Percentiles rank a stretch among this genome's conserved stretches.
These are phyloP conservation scores for Alternaria sp. DNA, from an alignment of 2,329 filamentous ascomycete genomes.

Conservation along the genomic window DNA sequence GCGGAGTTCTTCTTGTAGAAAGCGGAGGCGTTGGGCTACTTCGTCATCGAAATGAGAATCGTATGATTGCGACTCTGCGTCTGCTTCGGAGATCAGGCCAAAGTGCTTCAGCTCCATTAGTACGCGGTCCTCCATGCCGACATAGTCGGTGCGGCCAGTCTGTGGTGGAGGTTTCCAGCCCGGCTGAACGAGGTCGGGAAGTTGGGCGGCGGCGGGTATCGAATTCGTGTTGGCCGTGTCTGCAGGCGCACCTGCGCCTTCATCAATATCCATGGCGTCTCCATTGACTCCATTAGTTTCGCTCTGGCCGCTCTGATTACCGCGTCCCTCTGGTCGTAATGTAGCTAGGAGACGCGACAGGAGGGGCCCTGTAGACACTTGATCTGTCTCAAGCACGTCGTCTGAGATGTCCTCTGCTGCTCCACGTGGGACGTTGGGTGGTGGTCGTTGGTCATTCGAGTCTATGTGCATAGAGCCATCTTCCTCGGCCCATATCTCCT, in stretches of 20 bases:
- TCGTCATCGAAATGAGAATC: slow-evolving; percentile 93
- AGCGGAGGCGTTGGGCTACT: slow-evolving; percentile 86
- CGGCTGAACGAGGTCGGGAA: slow-evolving; percentile 79
- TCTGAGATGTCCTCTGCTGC: slow-evolving; percentile 88
- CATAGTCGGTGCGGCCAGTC: slow-evolving; percentile 78
- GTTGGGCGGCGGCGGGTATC: slow-evolving; percentile 76
- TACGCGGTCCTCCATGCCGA: slow-evolving; percentile 86
- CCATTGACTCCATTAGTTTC: slow-evolving; percentile 64
- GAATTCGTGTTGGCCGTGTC: slow-evolving; percentile 49
- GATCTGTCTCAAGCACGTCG: slow-evolving; percentile 85
- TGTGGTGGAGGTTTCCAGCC: slow-evolving; percentile 81
- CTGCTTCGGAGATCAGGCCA: slow-evolving; percentile 81
- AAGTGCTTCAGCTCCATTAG: slow-evolving; percentile 92
- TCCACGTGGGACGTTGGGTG: slow-evolving; percentile 84
- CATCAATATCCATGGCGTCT: slow-evolving; percentile 57
- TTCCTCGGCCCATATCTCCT: slow-evolving; percentile 92
- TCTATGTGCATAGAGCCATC: slow-evolving; percentile 83
- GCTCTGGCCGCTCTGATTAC: slow-evolving; percentile 64
- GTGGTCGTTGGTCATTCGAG: slow-evolving; percentile 71
- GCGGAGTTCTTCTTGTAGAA: slow-evolving; percentile 82
- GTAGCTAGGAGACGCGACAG: slow-evolving; percentile 81
- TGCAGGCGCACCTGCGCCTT: slow-evolving; percentile 47
- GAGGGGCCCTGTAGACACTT: slow-evolving; percentile 88
- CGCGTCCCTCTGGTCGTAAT: slow-evolving; percentile 78
- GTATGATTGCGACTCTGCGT: slow-evolving; percentile 75